Conservation (phyloP, 805 yeast genomes). For the Wickerhamiella brachini region DNA sequence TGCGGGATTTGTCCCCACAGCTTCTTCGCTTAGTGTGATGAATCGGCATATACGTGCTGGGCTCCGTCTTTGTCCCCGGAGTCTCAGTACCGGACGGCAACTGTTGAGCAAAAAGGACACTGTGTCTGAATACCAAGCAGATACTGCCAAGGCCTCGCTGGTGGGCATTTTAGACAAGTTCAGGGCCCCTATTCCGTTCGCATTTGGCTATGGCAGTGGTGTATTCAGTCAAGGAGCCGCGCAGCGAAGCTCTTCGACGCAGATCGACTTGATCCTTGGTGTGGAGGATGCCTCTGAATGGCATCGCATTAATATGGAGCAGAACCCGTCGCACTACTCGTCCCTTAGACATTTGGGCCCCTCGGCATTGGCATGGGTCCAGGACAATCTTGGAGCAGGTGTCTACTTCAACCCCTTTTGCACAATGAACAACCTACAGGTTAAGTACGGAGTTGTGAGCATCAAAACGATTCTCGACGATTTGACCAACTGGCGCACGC, state of each 20-base stretch:
- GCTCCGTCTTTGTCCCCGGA: neutral
- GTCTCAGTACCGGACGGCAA: neutral
- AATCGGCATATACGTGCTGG: neutral
- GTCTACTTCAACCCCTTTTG: slow-evolving; percentile 90
- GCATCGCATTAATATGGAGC: slow-evolving; percentile 59
- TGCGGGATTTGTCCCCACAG: neutral
- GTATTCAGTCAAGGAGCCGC: slow-evolving; percentile 63
- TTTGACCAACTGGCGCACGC: slow-evolving; percentile 67
- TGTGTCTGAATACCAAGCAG: neutral
- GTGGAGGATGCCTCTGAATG: slow-evolving; percentile 64
- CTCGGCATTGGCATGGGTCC: slow-evolving; percentile 40
- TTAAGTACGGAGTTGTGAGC: slow-evolving; percentile 82
- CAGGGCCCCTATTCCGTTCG: slow-evolving; percentile 57
- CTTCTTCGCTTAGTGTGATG: neutral
- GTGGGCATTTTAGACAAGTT: slow-evolving; percentile 40
- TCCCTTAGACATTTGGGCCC: slow-evolving; percentile 47
- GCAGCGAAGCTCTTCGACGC: slow-evolving; percentile 32
- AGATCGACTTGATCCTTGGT: slow-evolving; percentile 73
- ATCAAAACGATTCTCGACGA: slow-evolving; percentile 48
- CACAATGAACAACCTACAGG: slow-evolving; percentile 39
- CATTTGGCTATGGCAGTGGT: slow-evolving; percentile 93
- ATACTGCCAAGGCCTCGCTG: slow-evolving; percentile 19
- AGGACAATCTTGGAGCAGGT: slow-evolving; percentile 62
- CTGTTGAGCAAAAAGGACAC: neutral
- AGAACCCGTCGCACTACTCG: slow-evolving; percentile 69